Base-by-base conservation (phyloP, 2,329 filamentous ascomycete genomes). In the Colletotrichum salicis region DNA sequence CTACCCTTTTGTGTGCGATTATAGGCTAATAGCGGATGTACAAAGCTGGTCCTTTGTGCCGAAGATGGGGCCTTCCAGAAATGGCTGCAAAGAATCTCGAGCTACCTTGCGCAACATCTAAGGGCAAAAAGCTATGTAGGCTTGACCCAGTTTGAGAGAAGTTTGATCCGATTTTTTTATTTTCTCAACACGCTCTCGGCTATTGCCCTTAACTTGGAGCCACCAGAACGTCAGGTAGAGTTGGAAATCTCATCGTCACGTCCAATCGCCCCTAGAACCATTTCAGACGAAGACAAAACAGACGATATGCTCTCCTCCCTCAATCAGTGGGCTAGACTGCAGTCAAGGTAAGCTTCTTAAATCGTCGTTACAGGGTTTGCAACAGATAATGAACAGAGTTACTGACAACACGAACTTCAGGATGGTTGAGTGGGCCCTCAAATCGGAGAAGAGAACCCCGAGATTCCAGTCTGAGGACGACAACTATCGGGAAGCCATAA, bases 281-380 rank as follows among this genome's bases (percentile, higher is more conserved):
- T 5, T 0, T 54, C 61, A 15, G 61, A 70, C 37, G 54, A 35
- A 2, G 24, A 11, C 5, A 60, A 54, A 22, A 27, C 55, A 2
- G 52, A 70, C 5, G 67, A 24, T 5, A 64, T 70, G 67, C 54
- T 70, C 0, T 70, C 45, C 2, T 24, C 61, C 4, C 22, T 65
- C 33, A 58, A 55, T 24, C 54, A 70, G 5, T 65, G 67, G 67
- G 67, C 67, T 11, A 45, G 31, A 19, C 13, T 70, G 10, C 61
- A 59, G 54, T 33, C 41, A 24, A 59, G 61, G 67, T 70, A 33
- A 7, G 37, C 6, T 5, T 19, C 2, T 31, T 2, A 0, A 48
- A 4, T 48, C 19, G 19, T 48, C 19, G 48, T n/a, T 1, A 0
- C 6, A 13, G 7, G 22, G 19, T 63, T 5, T 2, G 41, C 54